These are phyloP conservation scores for Yamadazyma dendronema DNA, from an alignment of 1,139 yeast genomes.

Conservation along the genomic window DNA sequence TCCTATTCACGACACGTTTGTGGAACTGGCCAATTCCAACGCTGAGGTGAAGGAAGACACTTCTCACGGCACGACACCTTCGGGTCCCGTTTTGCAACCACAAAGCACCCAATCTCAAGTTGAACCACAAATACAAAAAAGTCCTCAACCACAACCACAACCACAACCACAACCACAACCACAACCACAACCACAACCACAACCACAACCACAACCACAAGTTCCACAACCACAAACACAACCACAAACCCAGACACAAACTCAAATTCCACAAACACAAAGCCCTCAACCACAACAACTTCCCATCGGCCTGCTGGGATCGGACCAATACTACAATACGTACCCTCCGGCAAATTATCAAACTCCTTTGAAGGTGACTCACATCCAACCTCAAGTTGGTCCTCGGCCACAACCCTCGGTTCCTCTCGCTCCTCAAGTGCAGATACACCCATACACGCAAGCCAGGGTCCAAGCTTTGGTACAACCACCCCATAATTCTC, in stretches of 20 bases:
- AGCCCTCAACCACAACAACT: too few relatives aligned
- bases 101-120: conserved; percentile 1
- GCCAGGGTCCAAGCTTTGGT: not conserved
- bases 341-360: too few relatives aligned
- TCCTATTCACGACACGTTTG: conserved; percentile 30
- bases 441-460: not conserved
- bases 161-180: not conserved
- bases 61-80: too few relatives aligned
- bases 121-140: too few relatives aligned
- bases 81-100: too few relatives aligned
- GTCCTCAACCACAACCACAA: conserved; percentile 1
- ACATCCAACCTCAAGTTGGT: too few relatives aligned
- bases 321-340: too few relatives aligned
- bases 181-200: not conserved
- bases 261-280: too few relatives aligned
- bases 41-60: too few relatives aligned
- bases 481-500: not conserved
- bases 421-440: not conserved
- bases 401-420: too few relatives aligned
- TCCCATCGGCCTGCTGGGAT: too few relatives aligned
- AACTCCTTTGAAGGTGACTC: too few relatives aligned
- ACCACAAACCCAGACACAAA: not conserved
- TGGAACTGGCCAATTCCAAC: conserved; percentile 6
- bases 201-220: conserved; percentile 1
- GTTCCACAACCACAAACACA: not conserved